Evolutionary conservation across 352 stramenopile genomes (phyloP).

Genomic region (Pythium periplocum): DNA sequence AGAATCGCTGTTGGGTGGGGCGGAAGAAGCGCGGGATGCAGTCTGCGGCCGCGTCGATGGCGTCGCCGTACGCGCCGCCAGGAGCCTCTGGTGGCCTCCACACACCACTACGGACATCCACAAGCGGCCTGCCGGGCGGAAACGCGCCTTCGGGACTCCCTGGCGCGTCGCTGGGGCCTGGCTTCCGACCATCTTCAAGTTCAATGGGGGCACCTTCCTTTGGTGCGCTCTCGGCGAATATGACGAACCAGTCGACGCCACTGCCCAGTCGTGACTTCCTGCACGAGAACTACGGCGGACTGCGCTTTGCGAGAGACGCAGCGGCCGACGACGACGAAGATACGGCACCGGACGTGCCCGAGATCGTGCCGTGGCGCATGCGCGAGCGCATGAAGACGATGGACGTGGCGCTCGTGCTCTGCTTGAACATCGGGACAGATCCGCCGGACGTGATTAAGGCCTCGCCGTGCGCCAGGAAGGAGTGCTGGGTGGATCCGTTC

Average conservation of each 20-base stretch:
- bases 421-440: constrained; percentile 97
- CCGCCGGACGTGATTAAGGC: constrained; percentile 96
- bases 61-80: constrained; percentile 8
- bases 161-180: too few species aligned
- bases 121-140: too few species aligned
- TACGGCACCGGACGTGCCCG: constrained; percentile 18
- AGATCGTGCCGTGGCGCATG: constrained; percentile 82
- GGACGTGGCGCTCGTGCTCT: constrained; percentile 95
- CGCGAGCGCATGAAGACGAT: constrained; percentile 88
- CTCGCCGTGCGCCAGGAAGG: constrained; percentile 94
- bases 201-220: too few species aligned
- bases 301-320: constrained; percentile 57
- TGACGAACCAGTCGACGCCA: too few species aligned
- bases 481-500: constrained; percentile 98
- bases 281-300: constrained; percentile 30
- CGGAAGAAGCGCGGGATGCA: not conserved
- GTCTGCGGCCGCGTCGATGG: constrained; percentile 1
- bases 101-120: not conserved
- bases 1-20: not conserved
- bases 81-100: constrained; percentile 1
- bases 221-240: too few species aligned
- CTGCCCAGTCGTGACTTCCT: constrained; percentile 10
- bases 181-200: too few species aligned
- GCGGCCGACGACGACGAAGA: constrained; percentile 26
- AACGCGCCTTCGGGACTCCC: too few species aligned